Percentiles rank a stretch among this genome's conserved stretches.
phyloP scores from a whole-genome alignment of 1,284 basidiomycete genomes.

The Leccinum subrobustum region DNA sequence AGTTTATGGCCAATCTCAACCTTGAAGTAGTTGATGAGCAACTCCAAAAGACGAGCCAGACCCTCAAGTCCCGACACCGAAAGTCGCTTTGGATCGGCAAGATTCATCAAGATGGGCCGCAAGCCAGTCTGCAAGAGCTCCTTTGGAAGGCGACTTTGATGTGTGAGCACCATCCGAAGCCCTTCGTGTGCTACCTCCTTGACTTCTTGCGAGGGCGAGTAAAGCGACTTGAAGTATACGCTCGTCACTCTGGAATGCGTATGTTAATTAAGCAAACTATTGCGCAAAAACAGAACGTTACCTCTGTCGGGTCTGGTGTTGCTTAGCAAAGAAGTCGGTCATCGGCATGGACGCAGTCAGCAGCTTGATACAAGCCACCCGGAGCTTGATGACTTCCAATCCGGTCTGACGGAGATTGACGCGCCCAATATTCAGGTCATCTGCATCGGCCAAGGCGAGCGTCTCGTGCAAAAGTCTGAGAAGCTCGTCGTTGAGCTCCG shows the following conservation, averaged over 20 bases:
- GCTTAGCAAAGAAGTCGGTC: constrained; percentile 87
- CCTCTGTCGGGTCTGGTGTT: constrained; percentile 84
- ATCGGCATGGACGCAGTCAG: constrained; percentile 94
- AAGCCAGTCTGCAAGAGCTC: constrained; percentile 95
- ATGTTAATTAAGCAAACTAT: constrained; percentile 12
- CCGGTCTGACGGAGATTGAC: constrained; percentile 76
- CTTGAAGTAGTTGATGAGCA: constrained; percentile 99
- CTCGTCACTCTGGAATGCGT: constrained; percentile 71
- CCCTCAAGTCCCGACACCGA: constrained; percentile 83
- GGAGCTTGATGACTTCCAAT: constrained; percentile 84
- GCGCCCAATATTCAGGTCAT: constrained; percentile 82
- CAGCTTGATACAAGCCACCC: constrained; percentile 94
- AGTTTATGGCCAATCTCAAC: constrained; percentile 99
- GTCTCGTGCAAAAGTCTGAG: constrained; percentile 93
- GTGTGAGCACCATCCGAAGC: constrained; percentile 84
- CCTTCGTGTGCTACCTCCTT: constrained; percentile 97
- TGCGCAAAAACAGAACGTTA: constrained; percentile 33
- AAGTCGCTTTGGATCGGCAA: constrained; percentile 73
- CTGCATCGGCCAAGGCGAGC: constrained; percentile 93
- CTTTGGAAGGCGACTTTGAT: constrained; percentile 92
- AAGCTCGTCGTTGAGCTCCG: constrained; percentile 91
- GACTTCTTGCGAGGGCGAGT: constrained; percentile 90
- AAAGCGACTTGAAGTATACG: constrained; percentile 98
- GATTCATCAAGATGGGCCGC: constrained; percentile 96
- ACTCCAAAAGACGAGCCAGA: constrained; percentile 90